Evolutionary conservation across 2,329 filamentous ascomycete species (phyloP).

Genomic region (Colletotrichum shisoi): DNA sequence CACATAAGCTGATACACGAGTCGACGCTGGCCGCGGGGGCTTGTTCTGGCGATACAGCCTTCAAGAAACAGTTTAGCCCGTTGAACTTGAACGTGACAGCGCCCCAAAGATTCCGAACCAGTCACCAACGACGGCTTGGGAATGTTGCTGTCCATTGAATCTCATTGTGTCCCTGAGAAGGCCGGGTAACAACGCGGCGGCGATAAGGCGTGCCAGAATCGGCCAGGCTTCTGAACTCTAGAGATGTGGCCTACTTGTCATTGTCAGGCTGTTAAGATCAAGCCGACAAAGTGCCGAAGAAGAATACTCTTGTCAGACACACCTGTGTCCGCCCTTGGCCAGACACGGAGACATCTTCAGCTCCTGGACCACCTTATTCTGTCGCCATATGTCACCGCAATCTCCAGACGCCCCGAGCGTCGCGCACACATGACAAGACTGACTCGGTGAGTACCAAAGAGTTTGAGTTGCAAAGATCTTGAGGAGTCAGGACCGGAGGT

Average conservation of each 20-base stretch:
- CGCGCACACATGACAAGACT: not conserved
- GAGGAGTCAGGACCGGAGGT: conserved; percentile 16
- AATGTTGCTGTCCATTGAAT: not conserved
- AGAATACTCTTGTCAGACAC: not conserved
- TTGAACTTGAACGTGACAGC: not conserved
- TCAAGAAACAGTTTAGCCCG: conserved; percentile 1
- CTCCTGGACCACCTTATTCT: conserved; percentile 2
- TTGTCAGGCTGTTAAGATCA: not conserved
- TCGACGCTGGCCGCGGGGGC: conserved; percentile 1
- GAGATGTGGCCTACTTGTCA: not conserved
- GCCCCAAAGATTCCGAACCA: not conserved
- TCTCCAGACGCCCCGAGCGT: conserved; percentile 5
- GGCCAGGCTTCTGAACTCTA: not conserved
- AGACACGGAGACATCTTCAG: not conserved
- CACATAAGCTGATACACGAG: conserved; percentile 2
- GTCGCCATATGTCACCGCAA: conserved; percentile 5
- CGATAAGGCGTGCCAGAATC: conserved; percentile 4
- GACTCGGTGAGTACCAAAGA: conserved; percentile 4
- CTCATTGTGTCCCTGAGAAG: conserved; percentile 4
- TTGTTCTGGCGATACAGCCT: conserved; percentile 1
- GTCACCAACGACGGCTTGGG: not conserved
- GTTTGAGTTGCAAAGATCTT: conserved; percentile 1
- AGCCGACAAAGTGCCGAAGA: not conserved
- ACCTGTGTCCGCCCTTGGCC: not conserved
- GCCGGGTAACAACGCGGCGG: not conserved